These are phyloP conservation scores for Aciculoconidium aculeatum DNA, from an alignment of 805 yeast species.

Conservation along the genomic window DNA sequence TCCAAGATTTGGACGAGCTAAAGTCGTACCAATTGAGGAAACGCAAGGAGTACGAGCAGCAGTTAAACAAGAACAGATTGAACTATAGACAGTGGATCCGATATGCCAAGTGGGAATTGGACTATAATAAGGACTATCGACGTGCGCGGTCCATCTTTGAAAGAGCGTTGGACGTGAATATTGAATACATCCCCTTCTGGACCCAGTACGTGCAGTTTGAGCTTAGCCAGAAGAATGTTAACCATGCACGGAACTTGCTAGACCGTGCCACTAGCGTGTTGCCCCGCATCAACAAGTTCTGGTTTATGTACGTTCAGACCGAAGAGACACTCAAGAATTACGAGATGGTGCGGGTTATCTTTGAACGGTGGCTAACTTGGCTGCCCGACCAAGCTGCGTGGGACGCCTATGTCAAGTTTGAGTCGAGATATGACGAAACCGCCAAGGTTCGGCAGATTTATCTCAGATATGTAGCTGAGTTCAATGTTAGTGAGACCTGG, in stretches of 20 bases:
- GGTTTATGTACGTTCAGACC: constrained; percentile 77
- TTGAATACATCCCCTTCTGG: constrained; percentile 80
- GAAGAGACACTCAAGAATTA: constrained; percentile 74
- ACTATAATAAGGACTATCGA: constrained; percentile 62
- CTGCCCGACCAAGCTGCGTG: constrained; percentile 65
- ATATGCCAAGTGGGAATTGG: constrained; percentile 83
- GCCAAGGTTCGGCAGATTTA: constrained; percentile 55
- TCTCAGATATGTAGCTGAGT: constrained; percentile 39
- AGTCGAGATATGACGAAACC: constrained; percentile 54
- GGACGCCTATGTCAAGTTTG: constrained; percentile 70
- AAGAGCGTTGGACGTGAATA: constrained; percentile 74
- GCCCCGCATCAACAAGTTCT: constrained; percentile 78
- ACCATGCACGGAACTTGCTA: constrained; percentile 82
- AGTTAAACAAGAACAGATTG: constrained; percentile 75
- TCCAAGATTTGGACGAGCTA: constrained; percentile 72
- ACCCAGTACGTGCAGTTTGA: constrained; percentile 75
- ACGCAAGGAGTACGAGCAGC: constrained; percentile 78
- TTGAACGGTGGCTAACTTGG: constrained; percentile 78
- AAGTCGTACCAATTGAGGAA: constrained; percentile 69
- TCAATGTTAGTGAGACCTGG: constrained; percentile 60
- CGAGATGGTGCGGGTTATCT: constrained; percentile 56
- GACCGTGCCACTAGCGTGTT: constrained; percentile 69
- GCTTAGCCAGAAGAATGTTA: constrained; percentile 61
- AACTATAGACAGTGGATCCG: constrained; percentile 87
- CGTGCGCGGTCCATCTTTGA: constrained; percentile 87